Evolutionary conservation across 2,329 filamentous ascomycete species (phyloP), one percentile per base, ranked within the genome.

Genomic region (Aspergillus sp.): DNA sequence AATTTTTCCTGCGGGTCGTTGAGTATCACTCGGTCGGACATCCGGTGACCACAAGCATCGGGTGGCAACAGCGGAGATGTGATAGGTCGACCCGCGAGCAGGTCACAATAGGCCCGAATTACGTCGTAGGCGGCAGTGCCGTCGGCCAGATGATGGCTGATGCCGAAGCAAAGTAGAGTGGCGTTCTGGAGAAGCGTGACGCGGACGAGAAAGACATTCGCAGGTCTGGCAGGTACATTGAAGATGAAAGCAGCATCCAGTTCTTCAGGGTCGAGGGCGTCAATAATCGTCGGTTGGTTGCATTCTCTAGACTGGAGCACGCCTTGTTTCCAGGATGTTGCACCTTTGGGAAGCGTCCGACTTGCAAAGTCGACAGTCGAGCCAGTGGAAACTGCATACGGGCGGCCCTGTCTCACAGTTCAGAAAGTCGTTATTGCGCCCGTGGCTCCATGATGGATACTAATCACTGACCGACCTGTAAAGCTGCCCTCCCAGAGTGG

Each of bases 71-170:
- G 19, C 23, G 49, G 30, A 10, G 17, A 10, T 2, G 53, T 39
- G 17, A 57, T 53, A 4, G 53, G 41, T 1, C 41, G 28, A 2
- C 55, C 41, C 1, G 58, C 50, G 1, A 60, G 48, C 28, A 55
- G 38, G 21, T 32, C 49, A 25, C 59, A 61, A 32, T 48, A 57
- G n/a, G 17, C 36, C 6, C 30, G n/a, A 17, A 55, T 38, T 15
- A 61, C 48, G 4, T 61, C 25, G 41, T 23, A 57, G 10, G 21
- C 21, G 30, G 48, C 48, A n/a, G 21, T 19, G 6, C 49, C 55
- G 36, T 61, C 59, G 23, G 21, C 28, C 13, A 57, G 30, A 13
- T 43, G 39, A 15, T 61, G 59, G 6, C 38, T 15, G 25, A 54
- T 50, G 15, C 39, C 48, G n/a, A 57, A 57, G 32, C 54, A 57